A percentile compares a stretch with the other conserved stretches of the same genome.
Conservation (phyloP, 1,284 basidiomycete genomes). For the Trichosporon ovoides region DNA sequence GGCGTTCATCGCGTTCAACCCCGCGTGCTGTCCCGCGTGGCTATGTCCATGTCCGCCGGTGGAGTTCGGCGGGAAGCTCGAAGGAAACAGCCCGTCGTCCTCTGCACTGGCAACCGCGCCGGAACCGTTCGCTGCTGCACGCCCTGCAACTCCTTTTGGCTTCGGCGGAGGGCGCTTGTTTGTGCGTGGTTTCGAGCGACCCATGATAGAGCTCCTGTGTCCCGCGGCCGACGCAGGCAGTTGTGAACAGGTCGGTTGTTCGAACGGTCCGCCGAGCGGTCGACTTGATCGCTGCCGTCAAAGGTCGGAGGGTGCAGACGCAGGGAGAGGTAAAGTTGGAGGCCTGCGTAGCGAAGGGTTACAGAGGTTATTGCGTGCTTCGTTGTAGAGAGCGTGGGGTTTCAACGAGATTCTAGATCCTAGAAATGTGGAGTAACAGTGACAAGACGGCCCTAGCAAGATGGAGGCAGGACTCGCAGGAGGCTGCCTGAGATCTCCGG, state of each 20-base stretch:
- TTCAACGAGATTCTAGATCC: not conserved
- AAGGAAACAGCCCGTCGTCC: constrained; percentile 3
- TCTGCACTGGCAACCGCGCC: constrained; percentile 6
- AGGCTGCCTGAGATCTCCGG: not conserved
- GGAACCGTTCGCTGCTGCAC: not conserved
- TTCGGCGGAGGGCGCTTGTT: constrained; percentile 36
- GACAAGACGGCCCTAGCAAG: not conserved
- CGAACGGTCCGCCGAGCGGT: not conserved
- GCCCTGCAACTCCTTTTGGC: constrained; percentile 4
- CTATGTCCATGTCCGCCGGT: constrained; percentile 10
- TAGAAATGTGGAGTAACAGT: too few species aligned
- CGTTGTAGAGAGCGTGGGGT: too few species aligned
- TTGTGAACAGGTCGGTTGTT: not conserved
- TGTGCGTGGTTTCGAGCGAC: constrained; percentile 41
- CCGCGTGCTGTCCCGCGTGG: not conserved
- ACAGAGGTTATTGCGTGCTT: too few species aligned
- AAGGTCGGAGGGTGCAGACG: too few species aligned
- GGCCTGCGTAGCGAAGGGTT: too few species aligned
- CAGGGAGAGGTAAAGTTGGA: too few species aligned
- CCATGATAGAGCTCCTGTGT: constrained; percentile 25
- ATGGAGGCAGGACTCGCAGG: not conserved
- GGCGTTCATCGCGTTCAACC: too few species aligned
- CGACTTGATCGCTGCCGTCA: not conserved
- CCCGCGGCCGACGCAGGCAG: not conserved
- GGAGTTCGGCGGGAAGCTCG: constrained; percentile 16